Percentiles rank a stretch among this genome's conserved stretches.
Evolutionary conservation across 352 stramenopile species (phyloP).

Genomic region (Phytophthora pisi): DNA sequence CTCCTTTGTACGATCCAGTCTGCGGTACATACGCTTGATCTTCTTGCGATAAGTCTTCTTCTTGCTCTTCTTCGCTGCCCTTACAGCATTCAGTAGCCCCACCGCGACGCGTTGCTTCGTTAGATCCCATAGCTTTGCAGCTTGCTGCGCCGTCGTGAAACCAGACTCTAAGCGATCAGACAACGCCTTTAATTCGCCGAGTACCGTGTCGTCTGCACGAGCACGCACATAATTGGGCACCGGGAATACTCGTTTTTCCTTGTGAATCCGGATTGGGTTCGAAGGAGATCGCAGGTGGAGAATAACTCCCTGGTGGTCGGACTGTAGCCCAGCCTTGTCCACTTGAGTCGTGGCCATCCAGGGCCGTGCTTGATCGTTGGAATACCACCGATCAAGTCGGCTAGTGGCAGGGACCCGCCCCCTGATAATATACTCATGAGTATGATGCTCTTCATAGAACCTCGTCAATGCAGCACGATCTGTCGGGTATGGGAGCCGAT

Average conservation of each 20-base stretch:
- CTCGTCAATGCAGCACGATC: neutral
- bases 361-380: neutral
- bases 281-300: neutral
- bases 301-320: neutral
- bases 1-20: neutral
- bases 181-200: neutral
- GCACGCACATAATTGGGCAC: neutral
- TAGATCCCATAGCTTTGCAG: neutral
- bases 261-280: neutral
- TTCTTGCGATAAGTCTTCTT: neutral
- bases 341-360: neutral
- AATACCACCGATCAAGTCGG: slow-evolving; percentile 1
- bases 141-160: neutral
- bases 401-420: neutral
- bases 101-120: too few relatives aligned
- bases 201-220: neutral
- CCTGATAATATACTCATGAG: neutral
- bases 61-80: neutral
- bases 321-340: neutral
- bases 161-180: too few relatives aligned
- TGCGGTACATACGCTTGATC: neutral
- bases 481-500: neutral
- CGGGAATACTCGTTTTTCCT: neutral
- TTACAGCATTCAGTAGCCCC: neutral
- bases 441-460: neutral